Base-by-base conservation (phyloP, 2,329 filamentous ascomycete species). In the Exserohilum rostratum region DNA sequence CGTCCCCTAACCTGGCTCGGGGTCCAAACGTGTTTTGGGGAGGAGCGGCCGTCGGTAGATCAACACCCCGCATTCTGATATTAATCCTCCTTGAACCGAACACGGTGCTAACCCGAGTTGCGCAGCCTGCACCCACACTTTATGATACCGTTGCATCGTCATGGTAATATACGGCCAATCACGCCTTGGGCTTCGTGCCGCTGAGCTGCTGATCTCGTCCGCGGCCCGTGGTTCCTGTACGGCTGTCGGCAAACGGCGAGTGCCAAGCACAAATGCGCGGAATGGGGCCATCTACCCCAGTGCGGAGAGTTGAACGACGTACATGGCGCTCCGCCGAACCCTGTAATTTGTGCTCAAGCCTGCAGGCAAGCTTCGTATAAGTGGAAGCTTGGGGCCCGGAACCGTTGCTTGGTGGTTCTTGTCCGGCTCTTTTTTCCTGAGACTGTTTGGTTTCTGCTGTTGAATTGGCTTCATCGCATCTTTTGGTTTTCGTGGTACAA, bases 311-410 rank as follows among this genome's bases (percentile, higher is more conserved):
- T 17, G 6, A 44, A n/a, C 10, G 42, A 53, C 22, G 55, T 49
- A 58, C 22, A 59, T 50, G 60, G 60, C 55, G 53, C 40, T 30
- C 27, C 48, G 27, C 20, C 39, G 7, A 50, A 22, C 49, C 44
- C 22, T 5, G 34, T 27, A 6, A 39, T 17, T 5, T 5, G 25
- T 37, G 31, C 46, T 45, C 27, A 17, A 20, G 15, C 22, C 25
- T 38, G 20, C 46, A 34, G 27, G 54, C 43, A 63, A 63, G 60
- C 57, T 58, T 61, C 35, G 46, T 50, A 58, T 61, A 63, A 65
- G 45, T 48, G 54, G 53, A 56, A 55, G 53, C 55, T 53, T 64
- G 52, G 42, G 51, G 15, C 46, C 51, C 33, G n/a, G 51, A 34
- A 15, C 18, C 34, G 29, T 50, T 54, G 46, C 51, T 54, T 50